Conservation (phyloP, 2,329 filamentous ascomycete genomes). For the Trichoderma sp. region DNA sequence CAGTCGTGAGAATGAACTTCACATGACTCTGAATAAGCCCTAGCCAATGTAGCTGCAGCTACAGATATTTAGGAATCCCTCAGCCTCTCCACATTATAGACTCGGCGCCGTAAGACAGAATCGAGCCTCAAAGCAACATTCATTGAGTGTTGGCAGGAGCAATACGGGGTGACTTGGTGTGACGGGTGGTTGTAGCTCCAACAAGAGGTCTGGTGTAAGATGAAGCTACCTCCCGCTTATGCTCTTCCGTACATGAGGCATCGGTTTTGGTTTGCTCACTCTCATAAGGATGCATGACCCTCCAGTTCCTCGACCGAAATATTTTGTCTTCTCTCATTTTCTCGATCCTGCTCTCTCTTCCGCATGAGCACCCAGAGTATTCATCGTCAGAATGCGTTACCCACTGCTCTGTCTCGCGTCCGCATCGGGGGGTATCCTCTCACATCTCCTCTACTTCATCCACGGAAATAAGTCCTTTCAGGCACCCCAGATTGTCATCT, state of each 20-base stretch:
- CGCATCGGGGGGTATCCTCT: slow-evolving; percentile 10
- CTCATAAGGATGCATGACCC: background rate
- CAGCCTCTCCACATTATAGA: too few relatives aligned
- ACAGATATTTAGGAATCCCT: too few relatives aligned
- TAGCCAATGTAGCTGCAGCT: background rate
- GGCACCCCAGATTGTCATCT: background rate
- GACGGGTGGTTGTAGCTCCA: background rate
- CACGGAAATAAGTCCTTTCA: slow-evolving; percentile 5
- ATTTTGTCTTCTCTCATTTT: background rate
- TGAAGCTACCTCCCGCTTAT: too few relatives aligned
- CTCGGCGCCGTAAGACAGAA: too few relatives aligned
- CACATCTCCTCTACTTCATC: slow-evolving; percentile 24
- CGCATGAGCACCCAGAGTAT: too few relatives aligned
- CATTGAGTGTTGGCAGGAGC: too few relatives aligned
- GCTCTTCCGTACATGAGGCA: background rate
- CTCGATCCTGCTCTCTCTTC: too few relatives aligned
- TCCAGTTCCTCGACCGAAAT: background rate
- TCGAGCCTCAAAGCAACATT: too few relatives aligned
- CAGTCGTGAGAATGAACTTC: background rate
- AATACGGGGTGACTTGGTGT: too few relatives aligned
- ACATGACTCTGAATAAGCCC: slow-evolving; percentile 1
- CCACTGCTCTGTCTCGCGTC: background rate
- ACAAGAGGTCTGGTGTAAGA: too few relatives aligned
- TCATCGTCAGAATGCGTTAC: background rate
- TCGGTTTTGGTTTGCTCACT: background rate